phyloP scores from a whole-genome alignment of 2,329 filamentous ascomycete species.

The Dactylella cylindrospora region DNA sequence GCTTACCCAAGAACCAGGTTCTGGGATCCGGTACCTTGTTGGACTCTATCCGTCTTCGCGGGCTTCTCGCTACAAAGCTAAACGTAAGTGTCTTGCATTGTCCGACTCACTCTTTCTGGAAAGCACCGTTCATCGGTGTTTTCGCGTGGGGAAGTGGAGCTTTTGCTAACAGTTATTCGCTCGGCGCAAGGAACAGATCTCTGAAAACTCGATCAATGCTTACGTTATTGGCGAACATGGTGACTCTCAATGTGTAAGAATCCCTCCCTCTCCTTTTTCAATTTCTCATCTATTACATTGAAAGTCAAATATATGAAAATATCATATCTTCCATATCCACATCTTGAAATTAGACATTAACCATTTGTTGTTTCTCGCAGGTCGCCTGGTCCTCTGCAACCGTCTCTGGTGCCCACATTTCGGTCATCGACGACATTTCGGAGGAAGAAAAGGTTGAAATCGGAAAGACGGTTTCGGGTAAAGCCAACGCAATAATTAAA shows the following conservation, averaged over 20 bases:
- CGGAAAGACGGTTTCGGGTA: constrained; percentile 48
- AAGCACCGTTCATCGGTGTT: too few relatives aligned
- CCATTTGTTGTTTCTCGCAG: constrained; percentile 7
- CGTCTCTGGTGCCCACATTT: constrained; percentile 49
- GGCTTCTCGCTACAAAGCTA: constrained; percentile 31
- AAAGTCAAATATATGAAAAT: too few relatives aligned
- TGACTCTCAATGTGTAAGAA: constrained; percentile 49
- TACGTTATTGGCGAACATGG: constrained; percentile 51
- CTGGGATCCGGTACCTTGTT: constrained; percentile 51
- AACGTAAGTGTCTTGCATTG: constrained; percentile 15
- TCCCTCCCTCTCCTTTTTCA: neutral
- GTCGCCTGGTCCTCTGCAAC: constrained; percentile 50
- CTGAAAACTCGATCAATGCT: constrained; percentile 50
- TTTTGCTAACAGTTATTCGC: constrained; percentile 10
- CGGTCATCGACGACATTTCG: constrained; percentile 44
- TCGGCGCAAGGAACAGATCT: constrained; percentile 45
- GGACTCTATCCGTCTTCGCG: constrained; percentile 50
- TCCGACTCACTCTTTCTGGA: neutral
- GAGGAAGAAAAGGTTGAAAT: constrained; percentile 48
- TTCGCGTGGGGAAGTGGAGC: too few relatives aligned
- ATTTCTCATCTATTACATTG: constrained; percentile 4
- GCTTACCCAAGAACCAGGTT: constrained; percentile 50
- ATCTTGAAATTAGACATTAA: constrained; percentile 5
- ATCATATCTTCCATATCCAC: constrained; percentile 1
- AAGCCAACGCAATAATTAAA: constrained; percentile 51